These are phyloP conservation scores for Oleoguttula mirabilis DNA, from an alignment of 495 filamentous ascomycete species.

Conservation along the genomic window DNA sequence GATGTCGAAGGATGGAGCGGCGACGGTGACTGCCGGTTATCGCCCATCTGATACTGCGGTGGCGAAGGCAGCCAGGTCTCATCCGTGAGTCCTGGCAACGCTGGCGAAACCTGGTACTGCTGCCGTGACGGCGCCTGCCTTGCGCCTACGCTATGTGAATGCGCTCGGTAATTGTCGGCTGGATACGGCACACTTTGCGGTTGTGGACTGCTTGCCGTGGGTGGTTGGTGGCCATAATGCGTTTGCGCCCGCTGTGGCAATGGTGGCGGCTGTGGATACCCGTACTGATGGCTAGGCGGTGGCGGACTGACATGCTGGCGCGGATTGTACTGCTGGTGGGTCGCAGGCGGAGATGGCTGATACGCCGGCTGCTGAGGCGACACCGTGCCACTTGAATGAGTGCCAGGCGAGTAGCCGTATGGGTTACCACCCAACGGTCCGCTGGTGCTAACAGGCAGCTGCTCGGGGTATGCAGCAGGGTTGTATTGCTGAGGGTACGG, in stretches of 20 bases:
- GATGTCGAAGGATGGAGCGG: constrained; percentile 10
- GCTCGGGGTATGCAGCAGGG: constrained; percentile 46
- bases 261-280: constrained; percentile 1
- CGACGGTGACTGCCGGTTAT: constrained; percentile 25
- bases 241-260: constrained; percentile 3
- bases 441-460: constrained; percentile 19
- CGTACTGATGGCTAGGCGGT: constrained; percentile 4
- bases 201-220: constrained; percentile 1
- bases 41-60: constrained; percentile 29
- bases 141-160: constrained; percentile 5
- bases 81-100: constrained; percentile 14
- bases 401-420: constrained; percentile 24
- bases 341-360: constrained; percentile 16
- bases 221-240: background rate
- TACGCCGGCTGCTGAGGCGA: constrained; percentile 17
- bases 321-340: constrained; percentile 22
- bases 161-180: background rate
- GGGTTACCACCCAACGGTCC: constrained; percentile 13
- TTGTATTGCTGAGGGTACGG: constrained; percentile 48
- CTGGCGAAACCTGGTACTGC: constrained; percentile 5
- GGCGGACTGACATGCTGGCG: constrained; percentile 16
- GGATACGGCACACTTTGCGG: constrained; percentile 1
- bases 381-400: constrained; percentile 13
- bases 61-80: constrained; percentile 38
- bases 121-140: constrained; percentile 4